phyloP scores from a whole-genome alignment of 768 basidiomycete genomes.

The Tricholoma hemisulphureum region DNA sequence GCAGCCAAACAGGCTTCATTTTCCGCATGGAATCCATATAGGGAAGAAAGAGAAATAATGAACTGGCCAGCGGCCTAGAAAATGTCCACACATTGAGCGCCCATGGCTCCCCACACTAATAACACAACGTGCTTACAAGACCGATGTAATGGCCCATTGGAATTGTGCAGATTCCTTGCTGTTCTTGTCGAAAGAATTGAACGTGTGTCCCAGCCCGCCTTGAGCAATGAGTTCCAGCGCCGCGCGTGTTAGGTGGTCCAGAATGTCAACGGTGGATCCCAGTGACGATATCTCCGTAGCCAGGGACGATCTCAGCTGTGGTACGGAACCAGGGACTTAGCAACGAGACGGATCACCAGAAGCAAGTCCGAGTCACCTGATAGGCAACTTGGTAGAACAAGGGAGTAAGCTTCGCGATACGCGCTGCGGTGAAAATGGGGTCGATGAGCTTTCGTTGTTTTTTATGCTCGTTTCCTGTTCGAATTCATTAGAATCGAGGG shows the following conservation, averaged over 20 bases:
- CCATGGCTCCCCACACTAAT: background rate
- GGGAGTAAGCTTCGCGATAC: constrained; percentile 23
- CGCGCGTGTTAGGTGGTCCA: constrained; percentile 14
- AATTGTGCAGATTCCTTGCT: constrained; percentile 18
- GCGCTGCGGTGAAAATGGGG: constrained; percentile 20
- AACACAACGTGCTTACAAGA: constrained; percentile 8
- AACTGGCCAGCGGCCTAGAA: constrained; percentile 22
- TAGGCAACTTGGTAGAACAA: constrained; percentile 22
- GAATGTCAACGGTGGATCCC: constrained; percentile 11
- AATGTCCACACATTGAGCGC: background rate
- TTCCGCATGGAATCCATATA: constrained; percentile 23
- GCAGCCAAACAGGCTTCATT: constrained; percentile 23
- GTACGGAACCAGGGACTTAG: background rate
- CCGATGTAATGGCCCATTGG: constrained; percentile 17
- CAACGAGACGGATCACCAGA: background rate
- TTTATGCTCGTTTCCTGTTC: constrained; percentile 24
- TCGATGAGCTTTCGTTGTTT: constrained; percentile 25
- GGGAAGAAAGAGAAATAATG: constrained; percentile 23
- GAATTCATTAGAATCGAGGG: background rate
- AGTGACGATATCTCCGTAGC: constrained; percentile 3
- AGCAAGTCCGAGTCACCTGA: constrained; percentile 12
- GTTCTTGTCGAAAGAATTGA: constrained; percentile 16
- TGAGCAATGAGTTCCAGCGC: constrained; percentile 17
- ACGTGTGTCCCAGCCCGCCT: constrained; percentile 16
- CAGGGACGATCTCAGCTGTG: constrained; percentile 10